phyloP scores from a whole-genome alignment of 371 early-diverging fungal species.

The Mucor velutinosus region DNA sequence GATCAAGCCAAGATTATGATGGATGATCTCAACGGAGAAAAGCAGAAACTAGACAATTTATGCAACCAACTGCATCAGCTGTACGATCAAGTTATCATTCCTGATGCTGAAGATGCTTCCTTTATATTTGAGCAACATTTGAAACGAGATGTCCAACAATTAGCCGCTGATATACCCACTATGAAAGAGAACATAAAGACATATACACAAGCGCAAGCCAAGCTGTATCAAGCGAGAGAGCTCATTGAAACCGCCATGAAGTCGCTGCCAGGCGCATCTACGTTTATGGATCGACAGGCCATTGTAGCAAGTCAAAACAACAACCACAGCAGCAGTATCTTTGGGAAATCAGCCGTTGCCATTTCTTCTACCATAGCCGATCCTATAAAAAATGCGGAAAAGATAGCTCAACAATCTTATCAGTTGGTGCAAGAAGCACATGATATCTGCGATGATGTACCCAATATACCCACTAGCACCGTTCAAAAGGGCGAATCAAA shows the following conservation, averaged over 20 bases:
- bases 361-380: background rate
- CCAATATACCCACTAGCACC: constrained; percentile 23
- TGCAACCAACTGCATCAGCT: constrained; percentile 35
- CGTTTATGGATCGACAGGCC: constrained; percentile 43
- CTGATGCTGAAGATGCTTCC: constrained; percentile 26
- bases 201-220: constrained; percentile 32
- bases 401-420: constrained; percentile 28
- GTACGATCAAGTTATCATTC: constrained; percentile 45
- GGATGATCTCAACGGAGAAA: constrained; percentile 33
- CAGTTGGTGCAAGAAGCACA: constrained; percentile 28
- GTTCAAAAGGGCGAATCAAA: constrained; percentile 5
- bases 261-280: constrained; percentile 43
- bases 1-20: constrained; percentile 38
- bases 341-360: background rate
- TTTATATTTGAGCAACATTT: constrained; percentile 37
- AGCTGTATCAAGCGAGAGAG: constrained; percentile 41
- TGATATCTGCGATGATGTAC: constrained; percentile 31
- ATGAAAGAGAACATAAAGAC: constrained; percentile 30
- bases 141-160: constrained; percentile 37
- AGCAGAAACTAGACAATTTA: constrained; percentile 29
- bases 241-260: constrained; percentile 46
- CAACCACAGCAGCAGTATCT: background rate
- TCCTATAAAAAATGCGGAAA: constrained; percentile 26
- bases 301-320: constrained; percentile 21
- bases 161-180: constrained; percentile 34